Percentiles rank a stretch among this genome's conserved stretches.
phyloP scores from a whole-genome alignment of 352 stramenopile species.

The Achlya hypogyna region DNA sequence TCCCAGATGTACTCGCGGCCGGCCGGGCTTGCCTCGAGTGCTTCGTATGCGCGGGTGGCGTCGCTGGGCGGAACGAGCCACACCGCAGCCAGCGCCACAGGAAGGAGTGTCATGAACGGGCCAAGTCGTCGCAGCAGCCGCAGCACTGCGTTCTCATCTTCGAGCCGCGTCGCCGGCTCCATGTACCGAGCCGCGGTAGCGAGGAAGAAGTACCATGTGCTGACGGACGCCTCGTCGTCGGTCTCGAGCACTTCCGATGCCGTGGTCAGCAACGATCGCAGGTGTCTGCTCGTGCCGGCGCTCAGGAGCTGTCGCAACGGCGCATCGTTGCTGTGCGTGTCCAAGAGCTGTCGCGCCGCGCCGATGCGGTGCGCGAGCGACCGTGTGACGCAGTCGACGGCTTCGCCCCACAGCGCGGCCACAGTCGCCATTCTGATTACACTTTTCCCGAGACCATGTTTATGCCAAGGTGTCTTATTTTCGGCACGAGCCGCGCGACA shows the following conservation, averaged over 20 bases:
- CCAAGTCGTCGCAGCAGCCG: slow-evolving; percentile 1
- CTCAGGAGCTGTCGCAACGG: neutral
- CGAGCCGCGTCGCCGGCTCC: neutral
- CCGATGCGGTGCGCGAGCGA: neutral
- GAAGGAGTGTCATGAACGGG: slow-evolving; percentile 2
- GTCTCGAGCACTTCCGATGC: neutral
- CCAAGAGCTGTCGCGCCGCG: neutral
- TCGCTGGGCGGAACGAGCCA: neutral
- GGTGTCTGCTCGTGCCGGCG: neutral
- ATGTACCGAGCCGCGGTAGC: neutral
- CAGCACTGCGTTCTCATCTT: slow-evolving; percentile 2
- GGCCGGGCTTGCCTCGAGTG: neutral
- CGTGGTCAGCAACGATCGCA: slow-evolving; percentile 11
- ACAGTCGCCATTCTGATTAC: neutral
- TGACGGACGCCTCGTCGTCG: neutral
- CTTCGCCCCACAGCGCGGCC: neutral
- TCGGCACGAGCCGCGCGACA: neutral
- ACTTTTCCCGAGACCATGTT: neutral
- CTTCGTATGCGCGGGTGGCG: neutral
- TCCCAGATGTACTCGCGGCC: slow-evolving; percentile 19
- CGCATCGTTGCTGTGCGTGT: neutral
- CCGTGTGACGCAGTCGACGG: slow-evolving; percentile 5
- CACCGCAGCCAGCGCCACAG: neutral
- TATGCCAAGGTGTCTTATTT: neutral
- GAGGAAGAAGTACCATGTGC: neutral